Conservation (phyloP, 1,139 yeast genomes). For the Debaryomyces psychrophilus region DNA sequence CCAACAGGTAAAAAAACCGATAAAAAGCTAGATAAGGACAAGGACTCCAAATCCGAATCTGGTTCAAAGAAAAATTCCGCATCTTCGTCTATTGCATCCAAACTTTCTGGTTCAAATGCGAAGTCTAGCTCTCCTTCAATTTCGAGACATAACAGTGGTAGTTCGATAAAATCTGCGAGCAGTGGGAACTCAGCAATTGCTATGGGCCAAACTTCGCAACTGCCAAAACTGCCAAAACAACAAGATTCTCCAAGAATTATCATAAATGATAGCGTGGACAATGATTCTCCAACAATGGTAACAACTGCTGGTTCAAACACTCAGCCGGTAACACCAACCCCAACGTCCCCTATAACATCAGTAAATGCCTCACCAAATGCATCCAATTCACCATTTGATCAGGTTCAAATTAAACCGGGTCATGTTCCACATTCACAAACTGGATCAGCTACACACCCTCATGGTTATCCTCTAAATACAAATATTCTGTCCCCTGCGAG, state of each 20-base stretch:
- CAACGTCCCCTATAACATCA: constrained; percentile 31
- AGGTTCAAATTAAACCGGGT: constrained; percentile 8
- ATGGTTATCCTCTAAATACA: constrained; percentile 35
- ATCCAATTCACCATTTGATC: constrained; percentile 18
- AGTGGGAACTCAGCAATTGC: constrained; percentile 19
- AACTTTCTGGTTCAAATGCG: constrained; percentile 5
- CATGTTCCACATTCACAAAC: constrained; percentile 31
- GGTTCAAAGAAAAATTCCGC: constrained; percentile 15
- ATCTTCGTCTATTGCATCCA: constrained; percentile 24
- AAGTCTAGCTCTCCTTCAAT: constrained; percentile 39
- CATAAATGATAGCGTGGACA: constrained; percentile 21
- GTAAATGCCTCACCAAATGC: constrained; percentile 12
- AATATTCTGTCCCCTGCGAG: constrained; percentile 49
- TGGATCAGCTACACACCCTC: constrained; percentile 30
- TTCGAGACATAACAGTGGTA: constrained; percentile 37
- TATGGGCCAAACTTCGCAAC: constrained; percentile 20
- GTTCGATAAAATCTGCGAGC: constrained; percentile 31
- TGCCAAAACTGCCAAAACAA: constrained; percentile 18
- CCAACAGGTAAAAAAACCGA: constrained; percentile 41
- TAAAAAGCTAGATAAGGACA: constrained; percentile 35
- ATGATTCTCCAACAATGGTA: constrained; percentile 20
- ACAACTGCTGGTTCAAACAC: constrained; percentile 21
- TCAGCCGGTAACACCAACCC: constrained; percentile 37
- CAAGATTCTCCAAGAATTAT: constrained; percentile 34
- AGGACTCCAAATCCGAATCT: constrained; percentile 21